These are phyloP conservation scores for Apophysomyces ossiformis DNA, from an alignment of 371 early-diverging fungal genomes.

Conservation along the genomic window DNA sequence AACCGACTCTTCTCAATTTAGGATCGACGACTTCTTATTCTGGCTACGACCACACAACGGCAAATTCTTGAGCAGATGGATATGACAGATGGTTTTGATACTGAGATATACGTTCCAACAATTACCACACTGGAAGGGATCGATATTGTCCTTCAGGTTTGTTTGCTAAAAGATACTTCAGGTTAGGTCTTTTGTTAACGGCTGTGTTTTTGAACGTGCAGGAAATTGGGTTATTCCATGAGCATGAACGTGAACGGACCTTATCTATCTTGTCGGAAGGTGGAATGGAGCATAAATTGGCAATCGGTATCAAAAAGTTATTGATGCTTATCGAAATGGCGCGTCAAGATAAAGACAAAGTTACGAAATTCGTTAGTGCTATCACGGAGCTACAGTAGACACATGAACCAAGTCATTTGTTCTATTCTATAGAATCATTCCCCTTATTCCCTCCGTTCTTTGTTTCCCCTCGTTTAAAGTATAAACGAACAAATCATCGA, in stretches of 20 bases:
- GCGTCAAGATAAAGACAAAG: slow-evolving; percentile 74
- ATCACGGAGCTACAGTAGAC: slow-evolving; percentile 35
- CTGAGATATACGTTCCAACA: slow-evolving; percentile 82
- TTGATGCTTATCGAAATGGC: slow-evolving; percentile 91
- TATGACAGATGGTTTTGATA: slow-evolving; percentile 84
- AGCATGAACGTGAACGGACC: slow-evolving; percentile 60
- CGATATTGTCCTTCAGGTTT: slow-evolving; percentile 71
- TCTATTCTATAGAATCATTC: neutral
- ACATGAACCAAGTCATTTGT: neutral
- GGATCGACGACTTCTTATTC: slow-evolving; percentile 80
- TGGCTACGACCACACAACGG: slow-evolving; percentile 87
- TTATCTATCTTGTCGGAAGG: slow-evolving; percentile 57
- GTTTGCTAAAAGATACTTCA: neutral
- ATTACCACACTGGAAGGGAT: slow-evolving; percentile 64
- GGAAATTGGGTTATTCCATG: slow-evolving; percentile 65
- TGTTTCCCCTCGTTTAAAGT: neutral
- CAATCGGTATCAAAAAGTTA: slow-evolving; percentile 92
- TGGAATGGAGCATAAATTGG: slow-evolving; percentile 63
- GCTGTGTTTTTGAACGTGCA: slow-evolving; percentile 11
- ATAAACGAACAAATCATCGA: neutral
- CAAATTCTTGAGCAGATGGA: slow-evolving; percentile 88
- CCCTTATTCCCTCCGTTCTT: neutral
- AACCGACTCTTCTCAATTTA: slow-evolving; percentile 2
- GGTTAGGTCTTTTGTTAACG: neutral
- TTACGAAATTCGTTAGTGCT: slow-evolving; percentile 65